Evolutionary conservation across 2,329 filamentous ascomycete genomes (phyloP).

Genomic region (Calonectria fujianensis): DNA sequence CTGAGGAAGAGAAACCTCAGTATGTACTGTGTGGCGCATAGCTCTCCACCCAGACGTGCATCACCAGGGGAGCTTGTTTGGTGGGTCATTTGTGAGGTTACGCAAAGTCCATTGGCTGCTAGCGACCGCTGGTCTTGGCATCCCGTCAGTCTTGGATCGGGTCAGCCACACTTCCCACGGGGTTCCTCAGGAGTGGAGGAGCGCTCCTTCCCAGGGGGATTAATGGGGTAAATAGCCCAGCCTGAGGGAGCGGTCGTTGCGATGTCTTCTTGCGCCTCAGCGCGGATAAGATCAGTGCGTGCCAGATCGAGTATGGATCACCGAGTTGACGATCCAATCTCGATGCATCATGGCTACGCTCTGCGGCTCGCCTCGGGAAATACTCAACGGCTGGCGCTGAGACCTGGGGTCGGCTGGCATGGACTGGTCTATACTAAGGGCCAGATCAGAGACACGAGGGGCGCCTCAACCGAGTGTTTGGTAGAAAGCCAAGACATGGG

Average conservation of each 20-base stretch:
- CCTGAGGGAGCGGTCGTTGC: constrained; percentile 9
- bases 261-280: constrained; percentile 13
- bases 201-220: neutral
- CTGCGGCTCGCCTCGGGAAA: constrained; percentile 1
- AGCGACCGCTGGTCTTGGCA: neutral
- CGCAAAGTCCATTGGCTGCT: constrained; percentile 37
- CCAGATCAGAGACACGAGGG: constrained; percentile 13
- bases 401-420: constrained; percentile 8
- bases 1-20: neutral
- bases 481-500: constrained; percentile 11
- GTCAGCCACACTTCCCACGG: constrained; percentile 36
- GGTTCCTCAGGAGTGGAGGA: neutral
- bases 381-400: constrained; percentile 11
- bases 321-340: neutral
- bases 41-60: constrained; percentile 44
- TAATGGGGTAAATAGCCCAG: neutral
- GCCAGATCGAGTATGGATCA: constrained; percentile 12
- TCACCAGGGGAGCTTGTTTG: constrained; percentile 53
- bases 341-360: neutral
- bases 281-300: constrained; percentile 40
- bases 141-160: constrained; percentile 18
- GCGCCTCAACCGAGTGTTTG: neutral
- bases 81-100: constrained; percentile 44
- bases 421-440: constrained; percentile 17
- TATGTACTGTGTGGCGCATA: constrained; percentile 30